Conservation (phyloP, 1,284 basidiomycete species). For the Irpex sp. region DNA sequence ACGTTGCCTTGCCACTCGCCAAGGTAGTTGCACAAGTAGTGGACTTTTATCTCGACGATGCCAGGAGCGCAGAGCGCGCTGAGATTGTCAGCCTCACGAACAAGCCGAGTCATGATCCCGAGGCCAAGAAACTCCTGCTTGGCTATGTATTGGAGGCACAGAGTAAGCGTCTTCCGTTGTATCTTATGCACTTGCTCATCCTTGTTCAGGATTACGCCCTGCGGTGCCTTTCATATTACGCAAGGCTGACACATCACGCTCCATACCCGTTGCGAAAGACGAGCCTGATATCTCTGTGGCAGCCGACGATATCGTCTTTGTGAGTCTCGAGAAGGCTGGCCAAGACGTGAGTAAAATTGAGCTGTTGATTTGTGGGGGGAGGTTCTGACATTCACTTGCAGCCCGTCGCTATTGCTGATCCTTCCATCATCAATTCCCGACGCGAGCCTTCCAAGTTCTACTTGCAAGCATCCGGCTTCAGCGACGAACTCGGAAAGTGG, state of each 20-base stretch:
- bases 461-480: slow-evolving; percentile 40
- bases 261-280: slow-evolving; percentile 33
- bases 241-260: slow-evolving; percentile 30
- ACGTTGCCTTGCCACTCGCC: slow-evolving; percentile 40
- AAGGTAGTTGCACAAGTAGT: slow-evolving; percentile 50
- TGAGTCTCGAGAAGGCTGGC: slow-evolving; percentile 44
- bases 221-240: slow-evolving; percentile 40
- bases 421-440: slow-evolving; percentile 33
- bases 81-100: slow-evolving; percentile 38
- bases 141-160: slow-evolving; percentile 53
- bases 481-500: slow-evolving; percentile 34
- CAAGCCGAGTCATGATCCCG: slow-evolving; percentile 15
- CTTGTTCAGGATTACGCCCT: slow-evolving; percentile 26
- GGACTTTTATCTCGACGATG: slow-evolving; percentile 54
- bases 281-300: slow-evolving; percentile 33
- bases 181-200: slow-evolving; percentile 20
- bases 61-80: slow-evolving; percentile 31
- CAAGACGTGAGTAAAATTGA: slow-evolving; percentile 34
- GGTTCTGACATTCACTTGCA: slow-evolving; percentile 1
- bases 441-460: slow-evolving; percentile 33
- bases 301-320: slow-evolving; percentile 39
- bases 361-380: background rate
- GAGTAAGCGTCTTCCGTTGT: slow-evolving; percentile 28
- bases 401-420: slow-evolving; percentile 41
- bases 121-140: slow-evolving; percentile 32